Evolutionary conservation across 345 rosid genomes (phyloP).

Genomic region (Mercurialis annua): DNA sequence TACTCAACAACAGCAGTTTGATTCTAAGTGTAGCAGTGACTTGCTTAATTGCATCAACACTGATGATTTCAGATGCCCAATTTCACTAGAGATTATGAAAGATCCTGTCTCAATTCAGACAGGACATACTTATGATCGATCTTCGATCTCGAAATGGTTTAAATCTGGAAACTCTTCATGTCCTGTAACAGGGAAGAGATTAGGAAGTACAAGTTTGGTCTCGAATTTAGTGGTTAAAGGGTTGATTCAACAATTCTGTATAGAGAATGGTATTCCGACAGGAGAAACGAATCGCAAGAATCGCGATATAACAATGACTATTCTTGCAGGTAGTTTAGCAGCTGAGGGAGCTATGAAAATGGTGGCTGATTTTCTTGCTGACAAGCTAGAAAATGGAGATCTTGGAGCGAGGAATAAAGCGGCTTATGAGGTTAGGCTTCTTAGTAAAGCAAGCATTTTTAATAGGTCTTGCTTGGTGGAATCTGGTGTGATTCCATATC

Average conservation of each 20-base stretch:
- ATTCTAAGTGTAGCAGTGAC: constrained; percentile 4
- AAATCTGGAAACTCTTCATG: constrained; percentile 14
- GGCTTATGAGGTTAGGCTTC: constrained; percentile 60
- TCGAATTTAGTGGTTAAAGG: constrained; percentile 14
- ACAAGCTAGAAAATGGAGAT: constrained; percentile 39
- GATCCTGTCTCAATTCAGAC: constrained; percentile 23
- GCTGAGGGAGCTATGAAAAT: constrained; percentile 54
- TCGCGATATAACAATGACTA: constrained; percentile 33
- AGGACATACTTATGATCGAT: constrained; percentile 22
- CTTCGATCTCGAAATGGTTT: constrained; percentile 24
- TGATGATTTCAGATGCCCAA: constrained; percentile 34
- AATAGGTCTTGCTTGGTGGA: constrained; percentile 67
- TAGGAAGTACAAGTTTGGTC: not conserved
- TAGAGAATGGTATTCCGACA: constrained; percentile 38
- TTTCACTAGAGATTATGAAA: constrained; percentile 22
- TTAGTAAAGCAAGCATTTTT: constrained; percentile 61
- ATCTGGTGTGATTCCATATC: constrained; percentile 44
- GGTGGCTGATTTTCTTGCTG: constrained; percentile 44
- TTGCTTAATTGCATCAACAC: constrained; percentile 32
- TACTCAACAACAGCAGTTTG: constrained; percentile 6
- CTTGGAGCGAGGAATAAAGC: constrained; percentile 44
- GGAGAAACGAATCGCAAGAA: constrained; percentile 31
- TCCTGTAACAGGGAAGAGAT: constrained; percentile 14
- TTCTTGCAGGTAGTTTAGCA: constrained; percentile 46
- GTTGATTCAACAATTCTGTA: constrained; percentile 31